Evolutionary conservation across 106 monocot genomes (phyloP), one percentile per base, ranked within the genome.

Genomic region (Apostasia shenzhenica): DNA sequence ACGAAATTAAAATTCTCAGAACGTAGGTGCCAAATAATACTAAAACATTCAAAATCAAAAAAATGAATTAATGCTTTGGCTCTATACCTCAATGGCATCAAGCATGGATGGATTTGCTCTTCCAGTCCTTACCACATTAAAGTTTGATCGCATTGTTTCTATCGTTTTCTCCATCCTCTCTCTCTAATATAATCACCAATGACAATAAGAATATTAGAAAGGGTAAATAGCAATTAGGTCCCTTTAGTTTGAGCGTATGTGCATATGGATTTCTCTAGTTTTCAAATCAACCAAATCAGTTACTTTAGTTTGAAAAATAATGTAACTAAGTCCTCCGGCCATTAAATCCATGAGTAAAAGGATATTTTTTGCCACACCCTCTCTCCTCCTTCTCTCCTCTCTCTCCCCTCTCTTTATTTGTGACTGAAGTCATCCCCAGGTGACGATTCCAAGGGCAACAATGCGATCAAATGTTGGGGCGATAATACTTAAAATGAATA

Each of bases 51-150:
- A 26, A 61, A 59, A 42, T 61, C 11, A 5, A 3, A 38, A 38
- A 26, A 48, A 48, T 45, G 4, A 64, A 26, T 42, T 64, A 7
- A 14, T 48, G 48, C 10, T 48, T 64, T 48, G 60, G 26, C 54
- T 55, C 57, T 60, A 63, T 76, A 95, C 97, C 86, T 92, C 92
- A 70, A 97, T 72, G 55, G 86, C 73, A 61, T 97, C 97, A 47
- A 97, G 92, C 92, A 97, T 97, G 14, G 89, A 73, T 58, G 92
- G 97, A 79, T 92, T 92, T 73, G 97, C 82, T 72, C 97, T 89
- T 6, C 97, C 97, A 6, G 97, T 92, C 72, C 97, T 92, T 73
- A 92, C 87, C 55, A 92, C 77, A 75, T 92, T 87, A 52, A 92
- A 97, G 78, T 82, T 92, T 41, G 59, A 68, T 63, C 76, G 66